Conservation (phyloP, 176 grass and related monocot species). For the Stipa capillata region DNA sequence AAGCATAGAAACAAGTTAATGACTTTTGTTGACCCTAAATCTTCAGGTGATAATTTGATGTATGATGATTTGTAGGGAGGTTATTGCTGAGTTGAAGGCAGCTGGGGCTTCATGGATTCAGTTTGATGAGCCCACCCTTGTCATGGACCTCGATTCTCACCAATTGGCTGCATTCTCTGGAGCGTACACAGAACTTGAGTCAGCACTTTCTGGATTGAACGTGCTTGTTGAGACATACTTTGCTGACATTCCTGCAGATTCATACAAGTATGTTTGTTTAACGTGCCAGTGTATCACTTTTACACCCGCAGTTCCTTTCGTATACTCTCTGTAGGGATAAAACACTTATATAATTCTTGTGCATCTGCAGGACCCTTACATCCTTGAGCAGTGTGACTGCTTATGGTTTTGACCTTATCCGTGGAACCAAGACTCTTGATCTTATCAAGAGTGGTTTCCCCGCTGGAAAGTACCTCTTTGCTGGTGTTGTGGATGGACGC, state of each 20-base stretch:
- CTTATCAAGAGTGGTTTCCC: constrained; percentile 77
- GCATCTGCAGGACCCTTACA: constrained; percentile 57
- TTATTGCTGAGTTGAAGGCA: constrained; percentile 80
- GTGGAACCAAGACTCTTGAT: constrained; percentile 75
- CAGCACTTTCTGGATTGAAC: constrained; percentile 58
- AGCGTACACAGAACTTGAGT: constrained; percentile 67
- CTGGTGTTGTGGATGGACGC: constrained; percentile 90
- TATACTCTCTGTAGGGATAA: neutral
- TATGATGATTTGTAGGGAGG: constrained; percentile 43
- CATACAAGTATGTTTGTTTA: constrained; percentile 63
- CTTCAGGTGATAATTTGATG: constrained; percentile 22
- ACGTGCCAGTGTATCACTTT: neutral
- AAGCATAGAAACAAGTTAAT: constrained; percentile 25
- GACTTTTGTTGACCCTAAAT: neutral
- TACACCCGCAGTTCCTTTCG: neutral
- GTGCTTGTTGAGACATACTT: constrained; percentile 93
- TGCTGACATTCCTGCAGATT: constrained; percentile 67
- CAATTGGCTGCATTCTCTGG: constrained; percentile 66
- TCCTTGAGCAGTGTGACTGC: constrained; percentile 64
- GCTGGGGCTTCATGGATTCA: constrained; percentile 94
- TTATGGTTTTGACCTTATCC: constrained; percentile 84
- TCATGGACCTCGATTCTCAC: constrained; percentile 70
- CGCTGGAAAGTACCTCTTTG: constrained; percentile 84
- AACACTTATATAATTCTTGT: neutral
- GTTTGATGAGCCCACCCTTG: constrained; percentile 90